A percentile compares a stretch with the other conserved stretches of the same genome.
Evolutionary conservation across 371 early-diverging fungal species (phyloP).

Genomic region (Mortierella sp.): DNA sequence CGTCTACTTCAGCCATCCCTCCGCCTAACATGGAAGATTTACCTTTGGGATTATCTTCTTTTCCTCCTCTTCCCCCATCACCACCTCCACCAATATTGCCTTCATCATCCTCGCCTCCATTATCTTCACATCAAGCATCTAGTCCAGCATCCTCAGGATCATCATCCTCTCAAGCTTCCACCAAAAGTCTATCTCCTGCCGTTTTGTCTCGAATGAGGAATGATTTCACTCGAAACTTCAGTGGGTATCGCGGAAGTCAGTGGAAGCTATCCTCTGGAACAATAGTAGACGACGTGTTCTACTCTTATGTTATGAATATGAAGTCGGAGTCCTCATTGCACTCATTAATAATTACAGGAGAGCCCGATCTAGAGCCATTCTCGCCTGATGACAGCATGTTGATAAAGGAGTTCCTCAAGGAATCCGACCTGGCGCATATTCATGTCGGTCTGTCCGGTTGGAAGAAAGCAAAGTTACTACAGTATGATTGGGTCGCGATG

Average conservation of each 20-base stretch:
- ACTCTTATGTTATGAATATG: not conserved
- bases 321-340: not conserved
- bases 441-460: not conserved
- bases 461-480: not conserved
- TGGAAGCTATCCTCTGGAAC: not conserved
- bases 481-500: not conserved
- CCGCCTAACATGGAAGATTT: conserved; percentile 2
- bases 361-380: not conserved
- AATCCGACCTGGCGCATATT: not conserved
- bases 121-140: too few species aligned
- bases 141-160: not conserved
- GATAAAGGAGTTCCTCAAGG: not conserved
- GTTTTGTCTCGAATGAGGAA: not conserved
- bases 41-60: not conserved
- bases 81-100: not conserved
- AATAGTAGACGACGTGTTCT: not conserved
- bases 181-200: not conserved
- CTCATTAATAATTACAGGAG: not conserved
- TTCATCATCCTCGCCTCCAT: not conserved
- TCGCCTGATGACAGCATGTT: not conserved
- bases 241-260: not conserved
- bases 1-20: not conserved
- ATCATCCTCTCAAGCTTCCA: not conserved
- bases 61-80: not conserved
- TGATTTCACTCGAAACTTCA: not conserved